A percentile compares a stretch with the other conserved stretches of the same genome.
Evolutionary conservation across 805 yeast species (phyloP).

Genomic region (Candida quercuum): DNA sequence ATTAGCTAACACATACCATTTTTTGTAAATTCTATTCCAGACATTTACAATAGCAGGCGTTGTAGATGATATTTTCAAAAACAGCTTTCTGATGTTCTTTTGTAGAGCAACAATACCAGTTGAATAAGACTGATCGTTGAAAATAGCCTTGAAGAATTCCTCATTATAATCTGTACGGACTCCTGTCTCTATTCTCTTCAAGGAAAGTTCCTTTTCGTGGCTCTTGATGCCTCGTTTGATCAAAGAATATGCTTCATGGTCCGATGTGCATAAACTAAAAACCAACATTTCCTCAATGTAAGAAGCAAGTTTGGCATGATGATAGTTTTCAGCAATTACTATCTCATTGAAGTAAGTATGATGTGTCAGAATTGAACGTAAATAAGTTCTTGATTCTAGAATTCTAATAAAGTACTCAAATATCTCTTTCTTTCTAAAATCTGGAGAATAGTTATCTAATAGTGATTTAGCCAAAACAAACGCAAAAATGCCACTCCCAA

Average conservation of each 20-base stretch:
- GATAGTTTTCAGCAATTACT: conserved; percentile 19
- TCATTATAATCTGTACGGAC: conserved; percentile 25
- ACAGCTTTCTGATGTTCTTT: conserved; percentile 48
- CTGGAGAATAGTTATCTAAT: conserved; percentile 25
- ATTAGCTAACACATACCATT: conserved; percentile 35
- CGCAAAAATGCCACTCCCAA: conserved; percentile 34
- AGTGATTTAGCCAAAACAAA: conserved; percentile 32
- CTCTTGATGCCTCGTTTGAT: conserved; percentile 37
- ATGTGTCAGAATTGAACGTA: conserved; percentile 24
- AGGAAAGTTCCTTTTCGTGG: conserved; percentile 20
- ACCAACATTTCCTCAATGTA: conserved; percentile 47
- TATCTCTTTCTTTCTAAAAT: conserved; percentile 27
- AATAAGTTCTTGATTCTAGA: conserved; percentile 30
- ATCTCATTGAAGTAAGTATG: conserved; percentile 21
- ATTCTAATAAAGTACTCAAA: conserved; percentile 35
- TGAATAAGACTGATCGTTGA: conserved; percentile 49
- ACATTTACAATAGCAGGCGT: conserved; percentile 32
- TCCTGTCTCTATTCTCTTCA: conserved; percentile 22
- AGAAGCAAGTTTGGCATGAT: conserved; percentile 30
- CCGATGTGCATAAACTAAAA: conserved; percentile 46
- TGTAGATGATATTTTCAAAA: conserved; percentile 24
- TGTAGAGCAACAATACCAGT: conserved; percentile 74
- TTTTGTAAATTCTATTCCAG: conserved; percentile 42
- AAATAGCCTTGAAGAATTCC: conserved; percentile 37
- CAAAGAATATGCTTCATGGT: conserved; percentile 42